A percentile compares a stretch with the other conserved stretches of the same genome.
Conservation (phyloP, 345 rosid species). For the Erodium maritimum region DNA sequence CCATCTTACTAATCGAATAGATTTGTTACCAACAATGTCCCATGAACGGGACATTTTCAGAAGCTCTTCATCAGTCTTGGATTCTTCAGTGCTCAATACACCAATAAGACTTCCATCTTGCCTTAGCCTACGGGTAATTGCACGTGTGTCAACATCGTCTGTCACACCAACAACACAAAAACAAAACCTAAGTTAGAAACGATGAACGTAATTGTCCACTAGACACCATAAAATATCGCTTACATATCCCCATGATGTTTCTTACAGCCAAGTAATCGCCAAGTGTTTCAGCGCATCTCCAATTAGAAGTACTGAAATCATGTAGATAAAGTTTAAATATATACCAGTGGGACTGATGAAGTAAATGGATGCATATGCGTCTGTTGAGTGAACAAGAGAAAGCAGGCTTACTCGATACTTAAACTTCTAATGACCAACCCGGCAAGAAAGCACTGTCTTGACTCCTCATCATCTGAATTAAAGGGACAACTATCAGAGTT, state of each 20-base stretch:
- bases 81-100: conserved; percentile 73
- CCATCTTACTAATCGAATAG: not conserved
- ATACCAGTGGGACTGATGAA: not conserved
- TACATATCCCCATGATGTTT: conserved; percentile 88
- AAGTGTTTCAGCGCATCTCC: conserved; percentile 73
- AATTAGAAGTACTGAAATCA: conserved; percentile 65
- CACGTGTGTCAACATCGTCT: conserved; percentile 96
- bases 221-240: conserved; percentile 14
- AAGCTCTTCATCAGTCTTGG: conserved; percentile 71
- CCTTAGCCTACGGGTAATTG: conserved; percentile 86
- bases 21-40: conserved; percentile 66
- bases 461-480: conserved; percentile 84
- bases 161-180: conserved; percentile 13
- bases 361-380: not conserved
- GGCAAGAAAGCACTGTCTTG: conserved; percentile 70
- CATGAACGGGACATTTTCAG: conserved; percentile 70
- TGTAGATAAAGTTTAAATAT: conserved; percentile 1
- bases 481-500: conserved; percentile 6
- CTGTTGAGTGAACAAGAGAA: not conserved
- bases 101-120: conserved; percentile 97
- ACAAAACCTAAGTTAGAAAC: not conserved
- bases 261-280: conserved; percentile 78
- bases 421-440: conserved; percentile 85
- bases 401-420: conserved; percentile 42
- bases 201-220: no score